Evolutionary conservation across 495 filamentous ascomycete genomes (phyloP).

Genomic region (Elasticomyces elasticus): DNA sequence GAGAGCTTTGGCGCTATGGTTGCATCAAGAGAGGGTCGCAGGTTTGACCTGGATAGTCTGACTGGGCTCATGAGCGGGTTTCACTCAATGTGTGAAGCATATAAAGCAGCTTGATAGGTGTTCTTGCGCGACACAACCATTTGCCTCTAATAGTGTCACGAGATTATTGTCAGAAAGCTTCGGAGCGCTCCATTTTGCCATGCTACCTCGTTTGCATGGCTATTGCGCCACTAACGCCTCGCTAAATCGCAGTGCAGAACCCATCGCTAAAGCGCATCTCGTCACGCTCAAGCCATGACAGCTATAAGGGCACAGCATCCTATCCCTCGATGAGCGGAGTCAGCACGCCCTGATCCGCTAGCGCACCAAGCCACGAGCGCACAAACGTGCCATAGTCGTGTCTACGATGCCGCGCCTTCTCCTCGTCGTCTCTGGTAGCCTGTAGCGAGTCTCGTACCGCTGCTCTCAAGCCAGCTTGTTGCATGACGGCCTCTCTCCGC

Average conservation of each 20-base stretch:
- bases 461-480: slow-evolving; percentile 14
- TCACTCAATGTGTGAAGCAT: slow-evolving; percentile 1
- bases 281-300: too few species aligned
- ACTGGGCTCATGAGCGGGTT: slow-evolving; percentile 1
- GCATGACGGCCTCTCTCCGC: slow-evolving; percentile 10
- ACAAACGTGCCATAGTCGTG: slow-evolving; percentile 29
- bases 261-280: too few species aligned
- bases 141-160: too few species aligned
- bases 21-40: neutral
- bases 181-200: too few species aligned
- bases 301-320: neutral
- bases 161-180: too few species aligned
- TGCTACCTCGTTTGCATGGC: too few species aligned
- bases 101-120: neutral
- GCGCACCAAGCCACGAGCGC: slow-evolving; percentile 15
- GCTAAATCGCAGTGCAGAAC: neutral
- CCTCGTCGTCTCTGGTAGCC: slow-evolving; percentile 19
- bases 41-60: neutral
- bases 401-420: slow-evolving; percentile 25
- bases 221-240: neutral
- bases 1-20: neutral
- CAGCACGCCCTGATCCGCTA: slow-evolving; percentile 17
- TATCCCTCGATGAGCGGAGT: neutral
- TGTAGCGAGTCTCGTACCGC: slow-evolving; percentile 14
- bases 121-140: too few species aligned